These are phyloP conservation scores for Ogataea trehaloabstinens DNA, from an alignment of 805 yeast species.

Conservation along the genomic window DNA sequence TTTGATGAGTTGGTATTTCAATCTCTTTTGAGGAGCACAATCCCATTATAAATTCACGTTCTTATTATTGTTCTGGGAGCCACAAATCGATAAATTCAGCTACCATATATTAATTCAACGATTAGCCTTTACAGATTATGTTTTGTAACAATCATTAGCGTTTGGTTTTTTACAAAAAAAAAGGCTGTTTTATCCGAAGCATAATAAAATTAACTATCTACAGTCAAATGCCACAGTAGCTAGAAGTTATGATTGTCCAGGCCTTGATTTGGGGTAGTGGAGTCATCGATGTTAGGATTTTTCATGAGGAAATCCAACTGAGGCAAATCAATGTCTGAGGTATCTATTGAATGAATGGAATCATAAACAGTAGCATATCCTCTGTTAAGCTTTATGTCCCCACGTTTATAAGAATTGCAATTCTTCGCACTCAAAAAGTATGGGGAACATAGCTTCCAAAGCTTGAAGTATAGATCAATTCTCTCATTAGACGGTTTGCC, in stretches of 20 bases:
- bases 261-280: too few species aligned
- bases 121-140: too few species aligned
- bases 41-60: conserved; percentile 20
- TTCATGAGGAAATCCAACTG: conserved; percentile 36
- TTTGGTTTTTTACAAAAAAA: too few species aligned
- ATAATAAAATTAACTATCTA: too few species aligned
- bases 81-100: too few species aligned
- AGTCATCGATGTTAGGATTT: too few species aligned
- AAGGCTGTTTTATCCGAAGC: too few species aligned
- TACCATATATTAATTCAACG: too few species aligned
- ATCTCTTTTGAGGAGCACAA: conserved; percentile 26
- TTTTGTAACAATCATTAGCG: too few species aligned
- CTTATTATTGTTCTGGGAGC: too few species aligned
- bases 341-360: conserved; percentile 33
- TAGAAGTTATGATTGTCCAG: too few species aligned
- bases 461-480: conserved; percentile 49
- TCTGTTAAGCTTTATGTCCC: conserved; percentile 41
- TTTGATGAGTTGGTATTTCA: conserved; percentile 3
- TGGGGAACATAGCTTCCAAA: conserved; percentile 50
- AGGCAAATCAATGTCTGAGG: conserved; percentile 36
- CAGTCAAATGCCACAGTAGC: too few species aligned
- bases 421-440: conserved; percentile 44
- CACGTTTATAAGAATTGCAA: conserved; percentile 39
- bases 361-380: conserved; percentile 34
- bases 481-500: conserved; percentile 37